phyloP scores from a whole-genome alignment of 371 early-diverging fungal species.

The Rhizopus arrhizus region DNA sequence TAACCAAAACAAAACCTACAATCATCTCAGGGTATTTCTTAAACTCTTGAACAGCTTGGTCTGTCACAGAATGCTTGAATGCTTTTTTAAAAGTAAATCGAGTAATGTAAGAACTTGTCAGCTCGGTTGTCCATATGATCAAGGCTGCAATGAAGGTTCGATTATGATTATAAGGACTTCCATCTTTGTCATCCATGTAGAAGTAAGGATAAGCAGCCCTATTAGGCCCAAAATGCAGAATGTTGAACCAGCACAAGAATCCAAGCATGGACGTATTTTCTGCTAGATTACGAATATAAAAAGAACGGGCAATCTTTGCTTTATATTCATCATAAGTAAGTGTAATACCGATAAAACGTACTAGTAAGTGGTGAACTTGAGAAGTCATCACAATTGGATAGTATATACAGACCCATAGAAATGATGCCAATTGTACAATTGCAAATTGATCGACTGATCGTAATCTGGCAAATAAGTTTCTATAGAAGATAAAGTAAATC shows the following conservation, averaged over 20 bases:
- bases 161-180: constrained; percentile 48
- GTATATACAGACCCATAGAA: constrained; percentile 74
- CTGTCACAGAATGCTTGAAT: constrained; percentile 59
- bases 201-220: constrained; percentile 68
- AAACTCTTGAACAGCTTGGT: constrained; percentile 67
- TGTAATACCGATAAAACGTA: constrained; percentile 55
- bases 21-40: constrained; percentile 70
- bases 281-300: constrained; percentile 73
- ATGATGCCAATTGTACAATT: constrained; percentile 66
- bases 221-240: constrained; percentile 75
- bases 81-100: constrained; percentile 50
- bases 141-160: constrained; percentile 61
- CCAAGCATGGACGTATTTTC: constrained; percentile 81
- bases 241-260: constrained; percentile 69
- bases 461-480: constrained; percentile 74
- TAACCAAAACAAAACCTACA: constrained; percentile 66
- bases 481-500: constrained; percentile 79
- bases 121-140: constrained; percentile 68
- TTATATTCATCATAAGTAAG: constrained; percentile 66
- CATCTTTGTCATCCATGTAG: constrained; percentile 55
- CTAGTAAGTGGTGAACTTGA: constrained; percentile 51
- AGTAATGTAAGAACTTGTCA: constrained; percentile 63
- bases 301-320: constrained; percentile 66
- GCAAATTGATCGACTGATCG: constrained; percentile 67
- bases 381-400: constrained; percentile 73